These are phyloP conservation scores for Catharanthus roseus DNA, from an alignment of 257 asterid species.

Conservation along the genomic window DNA sequence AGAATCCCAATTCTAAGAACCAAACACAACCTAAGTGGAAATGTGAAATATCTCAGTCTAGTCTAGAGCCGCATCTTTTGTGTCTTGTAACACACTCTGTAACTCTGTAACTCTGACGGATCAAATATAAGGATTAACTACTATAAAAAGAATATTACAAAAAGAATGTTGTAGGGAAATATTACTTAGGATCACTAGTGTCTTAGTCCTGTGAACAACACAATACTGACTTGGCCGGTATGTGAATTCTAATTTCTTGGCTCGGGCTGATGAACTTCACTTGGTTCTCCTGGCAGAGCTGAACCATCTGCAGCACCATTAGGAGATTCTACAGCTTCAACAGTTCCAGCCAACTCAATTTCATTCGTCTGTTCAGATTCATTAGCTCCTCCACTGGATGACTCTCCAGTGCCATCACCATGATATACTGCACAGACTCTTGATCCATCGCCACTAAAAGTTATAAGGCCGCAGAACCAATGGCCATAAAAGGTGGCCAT, in stretches of 20 bases:
- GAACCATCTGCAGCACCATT: neutral
- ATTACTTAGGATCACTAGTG: no score
- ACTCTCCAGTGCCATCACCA: neutral
- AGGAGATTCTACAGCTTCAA: neutral
- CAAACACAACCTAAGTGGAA: no score
- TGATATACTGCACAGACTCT: conserved; percentile 1
- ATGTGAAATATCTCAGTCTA: no score
- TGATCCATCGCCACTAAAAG: neutral
- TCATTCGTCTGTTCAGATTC: neutral
- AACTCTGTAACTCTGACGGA: no score
- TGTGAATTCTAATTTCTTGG: neutral
- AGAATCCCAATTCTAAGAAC: no score
- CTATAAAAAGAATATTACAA: no score
- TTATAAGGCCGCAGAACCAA: neutral
- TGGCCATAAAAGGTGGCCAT: conserved; percentile 2
- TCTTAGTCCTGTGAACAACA: no score
- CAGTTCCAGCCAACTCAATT: neutral
- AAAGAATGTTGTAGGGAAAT: no score
- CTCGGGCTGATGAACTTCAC: conserved; percentile 7
- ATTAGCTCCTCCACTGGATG: conserved; percentile 6
- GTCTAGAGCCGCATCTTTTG: no score
- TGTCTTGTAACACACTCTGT: no score
- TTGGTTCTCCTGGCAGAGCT: neutral
- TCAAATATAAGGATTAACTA: no score
- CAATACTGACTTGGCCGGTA: no score